Base-by-base conservation (phyloP, 2,329 filamentous ascomycete species). In the Aureobasidium sp. region DNA sequence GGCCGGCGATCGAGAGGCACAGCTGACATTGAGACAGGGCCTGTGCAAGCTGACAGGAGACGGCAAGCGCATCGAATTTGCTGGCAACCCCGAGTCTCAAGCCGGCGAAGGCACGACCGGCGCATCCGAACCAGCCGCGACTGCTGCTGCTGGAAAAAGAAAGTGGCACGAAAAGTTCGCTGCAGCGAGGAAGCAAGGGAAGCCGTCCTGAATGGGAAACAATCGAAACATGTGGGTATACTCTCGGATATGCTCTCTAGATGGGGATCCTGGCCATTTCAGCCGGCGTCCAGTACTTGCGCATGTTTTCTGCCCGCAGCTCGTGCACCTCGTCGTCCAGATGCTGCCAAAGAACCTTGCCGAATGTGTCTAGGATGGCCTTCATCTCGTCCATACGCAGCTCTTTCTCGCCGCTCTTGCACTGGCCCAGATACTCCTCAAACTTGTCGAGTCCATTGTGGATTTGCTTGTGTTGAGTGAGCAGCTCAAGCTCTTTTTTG, bases 301-400 rank as follows among this genome's bases (percentile, higher is more conserved):
- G 77, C 90, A 95, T 95, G 66, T 91, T 94, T 68, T 93, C 86
- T 39, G 89, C 89, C 2, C 84, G 80, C 27, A 95, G 68, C 59
- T 86, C 79, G 67, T 76, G 73, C 6, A 95, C 89, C 75, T 95
- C 90, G 61, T 90, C 84, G 62, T 93, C 87, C 56, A 95, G 71
- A 75, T 95, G 90, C 63, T 72, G 74, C 86, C 88, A 91, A 44
- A 95, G 67, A 58, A 95, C 86, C 8, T 75, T 74, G 10, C 86
- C 86, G 80, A 90, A 95, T 4, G 68, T 68, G 67, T 94, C 86
- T 82, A 95, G 83, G 62, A 87, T 77, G 30, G 68, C 73, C 71
- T 83, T 85, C 66, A 95, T 66, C 62, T 81, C 80, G 3, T 67
- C 64, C 62, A 80, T 60, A 45, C 75, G 66, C 61, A 83, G 58